Evolutionary conservation across 2,329 filamentous ascomycete species (phyloP).

Genomic region (Penicillium vulpinum): DNA sequence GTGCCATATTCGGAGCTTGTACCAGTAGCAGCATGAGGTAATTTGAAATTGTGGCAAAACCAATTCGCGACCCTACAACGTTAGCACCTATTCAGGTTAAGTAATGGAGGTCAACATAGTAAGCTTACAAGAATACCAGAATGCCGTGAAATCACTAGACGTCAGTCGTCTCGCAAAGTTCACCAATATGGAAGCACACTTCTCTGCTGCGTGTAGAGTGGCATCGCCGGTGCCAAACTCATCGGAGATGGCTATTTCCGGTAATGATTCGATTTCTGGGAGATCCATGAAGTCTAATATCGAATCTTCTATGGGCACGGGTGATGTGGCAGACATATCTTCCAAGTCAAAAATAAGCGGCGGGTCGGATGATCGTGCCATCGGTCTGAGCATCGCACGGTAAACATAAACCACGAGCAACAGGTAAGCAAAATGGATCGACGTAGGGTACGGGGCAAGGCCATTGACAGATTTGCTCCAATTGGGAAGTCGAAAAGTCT

Average conservation of each 20-base stretch:
- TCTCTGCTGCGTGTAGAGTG: slow-evolving; percentile 32
- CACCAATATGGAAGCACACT: slow-evolving; percentile 33
- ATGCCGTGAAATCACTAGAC: slow-evolving; percentile 30
- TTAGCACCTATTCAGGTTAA: not conserved
- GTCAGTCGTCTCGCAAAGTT: slow-evolving; percentile 30
- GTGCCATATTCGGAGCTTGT: slow-evolving; percentile 31
- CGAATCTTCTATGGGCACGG: slow-evolving; percentile 19
- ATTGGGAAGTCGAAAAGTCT: slow-evolving; percentile 30
- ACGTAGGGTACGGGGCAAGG: slow-evolving; percentile 25
- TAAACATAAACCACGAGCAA: slow-evolving; percentile 38
- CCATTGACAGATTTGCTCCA: slow-evolving; percentile 30
- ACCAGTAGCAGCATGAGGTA: slow-evolving; percentile 35
- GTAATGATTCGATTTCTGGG: slow-evolving; percentile 25
- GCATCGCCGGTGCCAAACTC: slow-evolving; percentile 28
- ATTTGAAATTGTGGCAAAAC: slow-evolving; percentile 38
- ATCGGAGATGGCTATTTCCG: slow-evolving; percentile 25
- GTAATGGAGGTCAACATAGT: not conserved
- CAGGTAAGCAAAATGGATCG: slow-evolving; percentile 39
- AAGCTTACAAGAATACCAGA: slow-evolving; percentile 37
- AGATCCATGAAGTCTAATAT: slow-evolving; percentile 27
- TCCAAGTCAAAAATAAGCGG: slow-evolving; percentile 31
- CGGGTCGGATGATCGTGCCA: slow-evolving; percentile 30
- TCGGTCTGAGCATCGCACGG: slow-evolving; percentile 36
- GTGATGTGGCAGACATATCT: slow-evolving; percentile 24
- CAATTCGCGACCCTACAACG: slow-evolving; percentile 32